Evolutionary conservation across 768 basidiomycete species (phyloP).

Genomic region (Rubroboletus satanas): DNA sequence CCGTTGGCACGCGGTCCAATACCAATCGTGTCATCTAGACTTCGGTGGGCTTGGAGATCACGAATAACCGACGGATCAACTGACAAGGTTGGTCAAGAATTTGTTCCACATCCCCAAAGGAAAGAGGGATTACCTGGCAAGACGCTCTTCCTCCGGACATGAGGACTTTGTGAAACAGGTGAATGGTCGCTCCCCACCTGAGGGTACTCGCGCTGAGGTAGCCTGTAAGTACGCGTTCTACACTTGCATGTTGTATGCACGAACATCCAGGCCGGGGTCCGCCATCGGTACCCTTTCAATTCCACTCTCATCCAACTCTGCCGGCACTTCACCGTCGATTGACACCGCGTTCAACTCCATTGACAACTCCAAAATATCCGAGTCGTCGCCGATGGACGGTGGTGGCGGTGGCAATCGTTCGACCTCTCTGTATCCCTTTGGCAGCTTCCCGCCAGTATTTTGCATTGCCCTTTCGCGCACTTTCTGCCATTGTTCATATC

Average conservation of each 20-base stretch:
- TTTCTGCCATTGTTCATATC: slow-evolving; percentile 88
- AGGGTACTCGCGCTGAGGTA: slow-evolving; percentile 58
- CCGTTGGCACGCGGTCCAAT: slow-evolving; percentile 31
- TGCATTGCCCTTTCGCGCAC: slow-evolving; percentile 72
- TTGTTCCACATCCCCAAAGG: not conserved
- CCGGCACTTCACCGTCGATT: slow-evolving; percentile 60
- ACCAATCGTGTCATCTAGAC: slow-evolving; percentile 57
- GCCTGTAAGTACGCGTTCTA: slow-evolving; percentile 18
- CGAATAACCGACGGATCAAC: slow-evolving; percentile 87
- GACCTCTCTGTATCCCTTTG: slow-evolving; percentile 64
- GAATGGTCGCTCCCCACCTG: slow-evolving; percentile 62
- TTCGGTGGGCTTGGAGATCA: slow-evolving; percentile 83
- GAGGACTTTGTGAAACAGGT: slow-evolving; percentile 58
- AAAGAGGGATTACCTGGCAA: slow-evolving; percentile 62
- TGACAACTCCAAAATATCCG: slow-evolving; percentile 82
- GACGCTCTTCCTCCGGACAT: slow-evolving; percentile 92
- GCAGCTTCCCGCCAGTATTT: slow-evolving; percentile 69
- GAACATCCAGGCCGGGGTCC: slow-evolving; percentile 82
- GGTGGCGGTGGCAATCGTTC: slow-evolving; percentile 74
- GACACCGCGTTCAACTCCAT: slow-evolving; percentile 85
- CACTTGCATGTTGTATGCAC: slow-evolving; percentile 32
- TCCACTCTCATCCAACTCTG: slow-evolving; percentile 74
- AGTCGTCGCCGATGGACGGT: slow-evolving; percentile 72
- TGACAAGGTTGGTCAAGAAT: slow-evolving; percentile 32
- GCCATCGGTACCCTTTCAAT: slow-evolving; percentile 90